These are phyloP conservation scores for Calonectria pseudoreteaudii DNA, from an alignment of 2,329 filamentous ascomycete species.

Conservation along the genomic window DNA sequence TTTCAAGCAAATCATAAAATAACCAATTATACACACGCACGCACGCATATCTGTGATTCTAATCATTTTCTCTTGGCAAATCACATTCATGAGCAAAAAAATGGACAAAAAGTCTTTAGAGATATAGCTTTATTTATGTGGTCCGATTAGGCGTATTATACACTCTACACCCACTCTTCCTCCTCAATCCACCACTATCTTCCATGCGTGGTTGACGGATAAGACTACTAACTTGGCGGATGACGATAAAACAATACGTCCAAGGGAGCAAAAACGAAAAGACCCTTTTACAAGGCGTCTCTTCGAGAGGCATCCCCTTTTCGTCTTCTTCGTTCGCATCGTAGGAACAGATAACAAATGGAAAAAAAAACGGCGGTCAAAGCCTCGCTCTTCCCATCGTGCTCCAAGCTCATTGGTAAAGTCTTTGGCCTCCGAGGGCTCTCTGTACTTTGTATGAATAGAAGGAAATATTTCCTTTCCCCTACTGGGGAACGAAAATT, in stretches of 20 bases:
- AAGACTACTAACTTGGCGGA: not conserved
- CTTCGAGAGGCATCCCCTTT: not conserved
- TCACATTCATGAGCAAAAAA: not conserved
- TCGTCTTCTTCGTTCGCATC: slow-evolving; percentile 2
- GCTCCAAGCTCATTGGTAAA: slow-evolving; percentile 12
- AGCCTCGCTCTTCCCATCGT: slow-evolving; percentile 11
- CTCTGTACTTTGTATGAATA: slow-evolving; percentile 12
- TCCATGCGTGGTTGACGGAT: not conserved
- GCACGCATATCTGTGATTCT: not conserved
- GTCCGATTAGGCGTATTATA: slow-evolving; percentile 1
- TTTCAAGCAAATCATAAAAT: not conserved
- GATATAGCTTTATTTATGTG: slow-evolving; percentile 6
- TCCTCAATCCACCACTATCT: not conserved
- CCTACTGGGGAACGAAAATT: not conserved
- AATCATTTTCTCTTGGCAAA: not conserved
- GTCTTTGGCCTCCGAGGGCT: slow-evolving; percentile 4
- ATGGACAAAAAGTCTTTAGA: not conserved
- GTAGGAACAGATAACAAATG: slow-evolving; percentile 9
- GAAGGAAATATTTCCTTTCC: slow-evolving; percentile 1
- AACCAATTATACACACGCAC: not conserved
- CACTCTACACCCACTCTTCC: slow-evolving; percentile 10
- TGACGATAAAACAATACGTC: not conserved
- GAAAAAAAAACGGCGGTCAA: not conserved
- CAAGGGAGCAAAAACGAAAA: not conserved
- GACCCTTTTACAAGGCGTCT: not conserved